Evolutionary conservation across 2,329 filamentous ascomycete species (phyloP), one percentile per base, ranked within the genome.

Genomic region (Diaporthe caulivora): DNA sequence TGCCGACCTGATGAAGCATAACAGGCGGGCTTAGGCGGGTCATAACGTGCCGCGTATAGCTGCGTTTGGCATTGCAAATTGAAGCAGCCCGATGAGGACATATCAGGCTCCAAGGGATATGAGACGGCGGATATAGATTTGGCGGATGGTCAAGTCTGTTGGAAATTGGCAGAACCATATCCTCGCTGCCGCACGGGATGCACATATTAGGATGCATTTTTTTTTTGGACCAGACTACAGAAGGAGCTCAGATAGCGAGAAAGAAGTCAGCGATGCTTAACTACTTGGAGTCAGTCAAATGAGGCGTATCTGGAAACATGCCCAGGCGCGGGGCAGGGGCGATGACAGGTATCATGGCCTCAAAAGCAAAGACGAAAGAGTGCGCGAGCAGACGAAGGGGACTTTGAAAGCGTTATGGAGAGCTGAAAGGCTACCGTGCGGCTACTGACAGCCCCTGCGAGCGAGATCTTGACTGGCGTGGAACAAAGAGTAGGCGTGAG

Each of bases 1-100:
- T 77, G 85, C 86, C 44, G 90, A 92, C 70, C 84, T 92, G 70
- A 83, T 86, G 69, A 90, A 90, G 80, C 82, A 80, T 67, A 80
- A 54, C 58, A 72, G 74, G 72, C 74, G 72, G 47, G 58, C 68
- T 42, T 75, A 75, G 68, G 53, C 11, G 49, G 15, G 10, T 26
- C 60, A 34, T 31, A 37, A 51, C 68, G 42, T 42, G 42, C 15
- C 17, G 24, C 26, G 26, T 34, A 26, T 42, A 6, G 42, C 15
- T 34, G 18, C 24, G 40, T 18, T 21, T 24, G 57, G n/a, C 24
- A 62, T 44, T 5, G 17, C 11, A 51, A 4, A 37, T 34, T 13
- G 29, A 29, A 6, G 15, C 13, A 37, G 44, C 37, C 44, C 15
- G 29, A 18, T 53, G 31, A 18, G 18, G 62, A 53, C n/a, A 29